These are phyloP conservation scores for Tetrapyrgos nigripes DNA, from an alignment of 1,284 basidiomycete genomes.

Conservation along the genomic window DNA sequence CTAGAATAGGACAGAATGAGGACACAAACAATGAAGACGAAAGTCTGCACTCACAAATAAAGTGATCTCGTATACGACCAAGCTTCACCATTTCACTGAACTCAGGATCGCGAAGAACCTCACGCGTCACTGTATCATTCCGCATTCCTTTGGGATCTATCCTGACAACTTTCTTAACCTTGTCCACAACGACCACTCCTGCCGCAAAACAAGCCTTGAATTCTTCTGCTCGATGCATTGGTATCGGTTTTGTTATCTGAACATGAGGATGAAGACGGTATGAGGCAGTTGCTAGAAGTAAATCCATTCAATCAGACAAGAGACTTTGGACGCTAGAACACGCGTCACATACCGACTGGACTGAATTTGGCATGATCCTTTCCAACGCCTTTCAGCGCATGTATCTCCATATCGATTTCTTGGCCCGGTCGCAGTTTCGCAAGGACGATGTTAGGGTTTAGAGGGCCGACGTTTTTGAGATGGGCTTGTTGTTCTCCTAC, in stretches of 20 bases:
- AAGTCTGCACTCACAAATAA: constrained; percentile 74
- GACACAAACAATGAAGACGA: background rate
- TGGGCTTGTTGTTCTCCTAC: constrained; percentile 83
- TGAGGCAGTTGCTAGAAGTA: constrained; percentile 82
- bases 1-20: constrained; percentile 45
- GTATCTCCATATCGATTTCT: constrained; percentile 84
- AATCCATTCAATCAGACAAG: background rate
- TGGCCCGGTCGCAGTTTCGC: constrained; percentile 96
- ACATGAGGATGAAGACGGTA: constrained; percentile 94
- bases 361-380: constrained; percentile 98
- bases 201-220: constrained; percentile 91
- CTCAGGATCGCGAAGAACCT: constrained; percentile 92
- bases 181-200: constrained; percentile 84
- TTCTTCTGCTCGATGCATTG: constrained; percentile 70
- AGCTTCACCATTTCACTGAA: constrained; percentile 89
- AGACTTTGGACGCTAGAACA: background rate
- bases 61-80: constrained; percentile 90
- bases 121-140: constrained; percentile 91
- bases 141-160: constrained; percentile 74
- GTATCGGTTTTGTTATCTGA: constrained; percentile 77
- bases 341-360: constrained; percentile 81
- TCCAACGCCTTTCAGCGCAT: constrained; percentile 95
- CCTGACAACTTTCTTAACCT: constrained; percentile 56
- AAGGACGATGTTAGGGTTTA: constrained; percentile 88
- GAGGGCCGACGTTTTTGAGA: constrained; percentile 58